Base-by-base conservation (phyloP, 2,329 filamentous ascomycete species). In the Parafenestella ontariensis region DNA sequence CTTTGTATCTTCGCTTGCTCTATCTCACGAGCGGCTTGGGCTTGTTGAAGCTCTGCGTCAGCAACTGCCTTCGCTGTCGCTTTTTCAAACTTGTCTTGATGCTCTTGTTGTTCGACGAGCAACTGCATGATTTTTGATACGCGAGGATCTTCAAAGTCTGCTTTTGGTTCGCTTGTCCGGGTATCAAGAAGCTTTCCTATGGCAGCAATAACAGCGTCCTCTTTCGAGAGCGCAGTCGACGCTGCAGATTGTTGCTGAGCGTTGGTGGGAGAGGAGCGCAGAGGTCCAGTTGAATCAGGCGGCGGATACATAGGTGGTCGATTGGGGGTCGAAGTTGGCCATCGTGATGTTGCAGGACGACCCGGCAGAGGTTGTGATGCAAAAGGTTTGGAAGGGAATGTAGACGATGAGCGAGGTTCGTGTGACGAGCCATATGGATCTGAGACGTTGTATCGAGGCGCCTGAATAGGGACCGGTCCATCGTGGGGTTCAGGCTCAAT, bases 71-170 rank as follows among this genome's bases (percentile, higher is more conserved):
- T 50, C 10, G 53, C 43, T 21, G 29, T 46, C 23, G 56, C 53
- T 7, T 45, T 23, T 43, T 57, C 50, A 13, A 3, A 21, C 36
- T 47, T 24, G 2, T 23, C 41, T 8, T 52, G 37, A 11, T 34
- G 34, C 34, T 62, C 61, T 34, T 58, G 41, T 24, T 60, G 54
- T 11, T 21, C 36, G 10, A 41, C 39, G 1, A 64, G 46, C 9
- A 62, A 2, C 8, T 54, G 33, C 36, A 56, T 36, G 7, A 62
- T 39, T n/a, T 18, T 62, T 9, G 46, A 37, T n/a, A 61, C 48
- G 13, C 28, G 45, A 3, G 49, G 24, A 17, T 58, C 46, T 3
- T 11, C 39, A 15, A 23, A 21, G 13, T 13, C 37, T 11, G 24
- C 5, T 26, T 41, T 41, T 5, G 18, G 21, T 17, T 18, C 37